A percentile compares a stretch with the other conserved stretches of the same genome.
These are phyloP conservation scores for Phytopythium delawarense DNA, from an alignment of 352 stramenopile genomes.

Conservation along the genomic window DNA sequence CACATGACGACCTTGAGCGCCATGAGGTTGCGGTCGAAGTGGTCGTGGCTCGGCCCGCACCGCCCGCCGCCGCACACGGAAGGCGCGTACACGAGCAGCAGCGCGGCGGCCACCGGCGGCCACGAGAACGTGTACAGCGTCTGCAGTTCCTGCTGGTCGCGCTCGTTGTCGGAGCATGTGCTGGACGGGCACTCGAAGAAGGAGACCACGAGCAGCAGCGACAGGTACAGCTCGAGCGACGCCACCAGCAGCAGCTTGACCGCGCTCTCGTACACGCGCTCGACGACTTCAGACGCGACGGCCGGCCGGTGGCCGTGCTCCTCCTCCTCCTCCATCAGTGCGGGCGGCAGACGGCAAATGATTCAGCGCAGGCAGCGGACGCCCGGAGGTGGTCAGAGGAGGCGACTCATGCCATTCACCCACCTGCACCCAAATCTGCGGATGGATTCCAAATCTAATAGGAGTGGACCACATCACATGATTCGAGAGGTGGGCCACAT, in stretches of 20 bases:
- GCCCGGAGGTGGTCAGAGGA: not conserved
- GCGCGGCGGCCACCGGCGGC: constrained; percentile 31
- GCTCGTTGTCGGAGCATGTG: constrained; percentile 10
- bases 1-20: constrained; percentile 46
- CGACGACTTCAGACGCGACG: not conserved
- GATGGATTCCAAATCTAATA: not conserved
- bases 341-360: not conserved
- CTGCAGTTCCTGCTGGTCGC: constrained; percentile 46
- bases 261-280: constrained; percentile 16
- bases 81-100: constrained; percentile 33
- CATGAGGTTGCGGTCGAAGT: constrained; percentile 50
- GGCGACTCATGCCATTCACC: not conserved
- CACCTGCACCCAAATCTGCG: not conserved
- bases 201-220: constrained; percentile 42
- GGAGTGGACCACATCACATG: no score
- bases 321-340: not conserved
- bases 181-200: constrained; percentile 45
- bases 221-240: constrained; percentile 48
- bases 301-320: not conserved
- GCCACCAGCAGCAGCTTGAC: constrained; percentile 47
- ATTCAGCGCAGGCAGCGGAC: not conserved
- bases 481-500: not conserved
- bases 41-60: constrained; percentile 32
- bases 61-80: constrained; percentile 26
- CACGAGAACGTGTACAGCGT: constrained; percentile 49